Percentiles rank a stretch among this genome's conserved stretches.
phyloP scores from a whole-genome alignment of 345 rosid genomes.

The Clarkia xantiana region DNA sequence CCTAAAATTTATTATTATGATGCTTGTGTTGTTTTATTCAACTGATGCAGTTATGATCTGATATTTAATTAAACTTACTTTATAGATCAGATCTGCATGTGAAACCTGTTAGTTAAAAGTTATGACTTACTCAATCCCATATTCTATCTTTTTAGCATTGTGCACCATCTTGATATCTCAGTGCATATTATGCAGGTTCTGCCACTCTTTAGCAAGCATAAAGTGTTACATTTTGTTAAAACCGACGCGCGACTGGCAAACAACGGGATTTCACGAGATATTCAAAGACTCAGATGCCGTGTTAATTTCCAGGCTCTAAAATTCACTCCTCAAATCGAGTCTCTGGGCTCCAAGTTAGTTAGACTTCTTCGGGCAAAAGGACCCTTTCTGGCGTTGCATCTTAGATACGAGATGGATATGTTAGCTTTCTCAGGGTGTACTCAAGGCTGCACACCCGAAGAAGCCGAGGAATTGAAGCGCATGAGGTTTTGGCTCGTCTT shows the following conservation, averaged over 20 bases:
- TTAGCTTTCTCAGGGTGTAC: conserved; percentile 97
- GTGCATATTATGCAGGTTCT: conserved; percentile 49
- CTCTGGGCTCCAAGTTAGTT: conserved; percentile 66
- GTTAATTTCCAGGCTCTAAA: conserved; percentile 81
- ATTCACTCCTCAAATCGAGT: conserved; percentile 84
- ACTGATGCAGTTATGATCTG: too few species aligned
- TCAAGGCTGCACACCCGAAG: conserved; percentile 74
- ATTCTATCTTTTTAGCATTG: background rate
- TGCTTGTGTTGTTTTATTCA: too few species aligned
- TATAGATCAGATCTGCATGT: too few species aligned
- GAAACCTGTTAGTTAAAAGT: too few species aligned
- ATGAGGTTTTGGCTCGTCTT: conserved; percentile 91
- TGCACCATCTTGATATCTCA: background rate
- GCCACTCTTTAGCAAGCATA: conserved; percentile 56
- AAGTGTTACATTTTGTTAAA: conserved; percentile 76
- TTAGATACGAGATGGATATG: conserved; percentile 99
- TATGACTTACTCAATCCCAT: too few species aligned
- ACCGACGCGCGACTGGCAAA: conserved; percentile 86
- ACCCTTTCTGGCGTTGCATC: conserved; percentile 80
- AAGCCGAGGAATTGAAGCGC: conserved; percentile 79
- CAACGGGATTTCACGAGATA: conserved; percentile 52
- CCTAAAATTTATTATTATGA: too few species aligned
- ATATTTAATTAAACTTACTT: too few species aligned
- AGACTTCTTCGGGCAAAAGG: conserved; percentile 58
- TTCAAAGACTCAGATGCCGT: conserved; percentile 84